phyloP scores from a whole-genome alignment of 768 basidiomycete species.

The Mycena sanguinolenta region DNA sequence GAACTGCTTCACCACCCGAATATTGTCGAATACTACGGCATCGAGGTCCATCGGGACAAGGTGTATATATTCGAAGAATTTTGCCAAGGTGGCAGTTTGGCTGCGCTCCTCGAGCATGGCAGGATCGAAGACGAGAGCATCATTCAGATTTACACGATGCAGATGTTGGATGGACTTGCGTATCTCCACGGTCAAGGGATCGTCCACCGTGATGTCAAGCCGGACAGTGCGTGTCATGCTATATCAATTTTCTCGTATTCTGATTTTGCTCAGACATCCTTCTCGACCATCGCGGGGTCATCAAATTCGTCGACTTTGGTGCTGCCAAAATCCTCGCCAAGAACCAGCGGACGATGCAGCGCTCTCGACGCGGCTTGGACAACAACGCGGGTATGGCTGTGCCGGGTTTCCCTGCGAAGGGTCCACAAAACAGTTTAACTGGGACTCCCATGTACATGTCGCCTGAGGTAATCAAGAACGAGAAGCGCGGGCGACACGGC shows the following conservation, averaged over 20 bases:
- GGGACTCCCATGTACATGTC: conserved; percentile 99
- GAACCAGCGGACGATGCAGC: conserved; percentile 86
- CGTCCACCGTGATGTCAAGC: conserved; percentile 97
- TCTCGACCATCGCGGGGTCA: conserved; percentile 88
- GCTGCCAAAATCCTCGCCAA: conserved; percentile 96
- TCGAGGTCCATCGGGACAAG: conserved; percentile 98
- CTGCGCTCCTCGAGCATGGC: conserved; percentile 89
- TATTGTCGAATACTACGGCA: conserved; percentile 98
- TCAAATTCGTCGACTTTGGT: conserved; percentile 98
- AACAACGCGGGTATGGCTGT: conserved; percentile 47
- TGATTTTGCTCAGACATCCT: conserved; percentile 81
- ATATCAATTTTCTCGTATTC: conserved; percentile 7
- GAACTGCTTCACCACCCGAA: conserved; percentile 98
- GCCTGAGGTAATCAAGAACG: conserved; percentile 97
- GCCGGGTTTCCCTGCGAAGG: conserved; percentile 57
- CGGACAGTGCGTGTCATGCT: conserved; percentile 89
- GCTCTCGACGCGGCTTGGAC: conserved; percentile 72
- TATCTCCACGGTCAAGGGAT: conserved; percentile 95
- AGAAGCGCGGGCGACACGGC: conserved; percentile 87
- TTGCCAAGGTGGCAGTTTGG: conserved; percentile 95
- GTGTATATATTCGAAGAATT: conserved; percentile 99
- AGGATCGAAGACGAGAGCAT: conserved; percentile 97
- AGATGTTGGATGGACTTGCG: conserved; percentile 94
- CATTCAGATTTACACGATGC: conserved; percentile 95
- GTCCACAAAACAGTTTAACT: conserved; percentile 86